Evolutionary conservation across 352 stramenopile genomes (phyloP), one percentile per base, ranked within the genome.

Genomic region (Globisporangium apiculatum): DNA sequence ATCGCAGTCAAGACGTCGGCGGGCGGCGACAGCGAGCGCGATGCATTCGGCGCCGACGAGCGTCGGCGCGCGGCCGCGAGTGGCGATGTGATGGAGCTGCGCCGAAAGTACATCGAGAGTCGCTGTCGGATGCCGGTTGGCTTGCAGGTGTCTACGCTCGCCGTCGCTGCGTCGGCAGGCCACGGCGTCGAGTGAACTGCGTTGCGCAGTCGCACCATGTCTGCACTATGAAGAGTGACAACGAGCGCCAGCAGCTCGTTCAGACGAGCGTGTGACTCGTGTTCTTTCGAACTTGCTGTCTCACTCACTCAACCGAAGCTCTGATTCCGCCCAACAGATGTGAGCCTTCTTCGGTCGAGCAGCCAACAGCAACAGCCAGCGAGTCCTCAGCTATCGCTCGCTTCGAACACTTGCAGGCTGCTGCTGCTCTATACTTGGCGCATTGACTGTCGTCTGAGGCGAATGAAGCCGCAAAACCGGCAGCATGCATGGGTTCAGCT

Each of bases 51-150:
- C 15, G 51, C 51, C 1, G 51, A 55, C 17, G 15, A 48, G 15
- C 51, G 51, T 55, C n/a, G 9, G 12, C 12, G 56, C 12, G 51
- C 51, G 6, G 64, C 59, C 7, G 35, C 36, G 2, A 53, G 46
- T 4, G 72, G 60, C 17, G 67, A 68, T 43, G 68, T 62, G 53
- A 73, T 55, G 7, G 76, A 84, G n/a, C 67, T 68, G 5, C 75
- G 69, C 0, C 76, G 75, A 55, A 86, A 57, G 57, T 87, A 70
- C 40, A 65, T 72, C 35, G 75, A 74, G 53, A 84, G 69, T 40
- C 53, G 58, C 18, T 75, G 71, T 53, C 37, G 83, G 67, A 86
- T 86, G 48, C 66, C 69, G 37, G 61, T 45, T 5, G 52, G 47
- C 40, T 55, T 62, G 38, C 47, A n/a, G 17, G 46, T 48, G 9